Percentiles rank a stretch among this genome's conserved stretches.
phyloP scores from a whole-genome alignment of 2,329 filamentous ascomycete species.

The Teratosphaeria epicoccoides region DNA sequence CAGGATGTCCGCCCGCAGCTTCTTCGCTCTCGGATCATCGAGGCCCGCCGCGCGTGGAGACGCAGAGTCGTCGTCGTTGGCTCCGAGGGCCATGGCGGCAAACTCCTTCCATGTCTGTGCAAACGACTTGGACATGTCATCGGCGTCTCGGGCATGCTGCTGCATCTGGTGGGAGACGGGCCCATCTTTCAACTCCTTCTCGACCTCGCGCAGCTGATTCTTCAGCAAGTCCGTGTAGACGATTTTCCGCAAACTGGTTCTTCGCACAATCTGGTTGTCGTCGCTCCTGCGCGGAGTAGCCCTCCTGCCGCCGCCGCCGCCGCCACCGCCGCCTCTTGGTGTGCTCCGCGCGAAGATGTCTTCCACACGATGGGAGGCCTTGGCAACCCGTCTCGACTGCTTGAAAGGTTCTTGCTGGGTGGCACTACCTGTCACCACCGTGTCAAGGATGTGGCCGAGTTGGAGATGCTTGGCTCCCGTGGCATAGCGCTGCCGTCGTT shows the following conservation, averaged over 20 bases:
- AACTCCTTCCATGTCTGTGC: constrained; percentile 19
- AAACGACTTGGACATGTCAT: constrained; percentile 12
- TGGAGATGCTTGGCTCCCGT: not conserved
- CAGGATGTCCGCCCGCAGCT: constrained; percentile 8
- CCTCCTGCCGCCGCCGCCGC: no score
- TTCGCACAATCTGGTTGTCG: not conserved
- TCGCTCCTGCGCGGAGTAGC: no score
- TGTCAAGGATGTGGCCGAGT: not conserved
- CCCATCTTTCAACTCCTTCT: constrained; percentile 21
- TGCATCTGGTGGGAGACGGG: constrained; percentile 22
- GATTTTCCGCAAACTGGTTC: not conserved
- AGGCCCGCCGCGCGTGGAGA: no score
- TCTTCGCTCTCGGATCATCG: not conserved
- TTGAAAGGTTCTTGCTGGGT: no score
- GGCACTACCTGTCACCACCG: no score
- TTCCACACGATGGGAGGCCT: not conserved
- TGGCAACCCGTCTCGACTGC: not conserved
- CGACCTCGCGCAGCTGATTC: constrained; percentile 14
- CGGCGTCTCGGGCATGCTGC: constrained; percentile 10
- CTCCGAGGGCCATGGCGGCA: not conserved
- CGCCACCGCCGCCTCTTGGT: no score
- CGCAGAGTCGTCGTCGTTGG: not conserved
- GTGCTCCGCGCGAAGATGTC: constrained; percentile 4
- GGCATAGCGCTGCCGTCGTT: constrained; percentile 19
- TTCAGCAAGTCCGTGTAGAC: constrained; percentile 14